A percentile compares a stretch with the other conserved stretches of the same genome.
These are phyloP conservation scores for Salvia splendens DNA, from an alignment of 257 asterid genomes.

Conservation along the genomic window DNA sequence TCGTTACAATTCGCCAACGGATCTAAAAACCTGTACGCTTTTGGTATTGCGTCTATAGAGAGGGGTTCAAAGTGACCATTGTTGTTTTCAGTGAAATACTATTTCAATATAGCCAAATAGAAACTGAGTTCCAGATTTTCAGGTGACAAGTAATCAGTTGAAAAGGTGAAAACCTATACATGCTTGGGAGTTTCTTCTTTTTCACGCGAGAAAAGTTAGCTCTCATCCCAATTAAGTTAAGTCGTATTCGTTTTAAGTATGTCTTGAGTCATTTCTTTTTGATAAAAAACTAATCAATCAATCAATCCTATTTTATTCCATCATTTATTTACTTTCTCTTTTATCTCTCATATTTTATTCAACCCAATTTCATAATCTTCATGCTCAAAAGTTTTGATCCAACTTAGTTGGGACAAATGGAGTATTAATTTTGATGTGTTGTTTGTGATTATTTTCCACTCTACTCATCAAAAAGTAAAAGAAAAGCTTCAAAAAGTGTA, in stretches of 20 bases:
- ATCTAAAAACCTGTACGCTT: neutral
- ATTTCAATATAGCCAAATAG: constrained; percentile 12
- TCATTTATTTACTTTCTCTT: too few species aligned
- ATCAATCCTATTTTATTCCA: too few species aligned
- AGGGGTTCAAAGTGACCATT: constrained; percentile 4
- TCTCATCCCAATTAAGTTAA: too few species aligned
- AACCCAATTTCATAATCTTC: too few species aligned
- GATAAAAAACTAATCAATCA: too few species aligned
- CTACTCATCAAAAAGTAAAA: neutral
- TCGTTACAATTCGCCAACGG: neutral
- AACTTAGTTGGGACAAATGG: too few species aligned
- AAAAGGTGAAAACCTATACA: constrained; percentile 17
- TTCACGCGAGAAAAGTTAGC: neutral
- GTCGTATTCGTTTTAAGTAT: too few species aligned
- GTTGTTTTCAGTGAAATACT: neutral
- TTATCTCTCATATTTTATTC: too few species aligned
- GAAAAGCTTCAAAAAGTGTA: neutral
- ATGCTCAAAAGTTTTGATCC: too few species aligned
- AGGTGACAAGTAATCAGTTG: neutral
- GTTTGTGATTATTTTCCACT: neutral
- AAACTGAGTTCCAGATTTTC: constrained; percentile 13
- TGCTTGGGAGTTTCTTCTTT: neutral
- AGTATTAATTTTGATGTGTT: neutral
- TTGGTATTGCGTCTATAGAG: neutral
- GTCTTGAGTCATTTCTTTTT: too few species aligned